Evolutionary conservation across 1,284 basidiomycete genomes (phyloP), one percentile per base, ranked within the genome.

Genomic region (Naganishia cerealis): DNA sequence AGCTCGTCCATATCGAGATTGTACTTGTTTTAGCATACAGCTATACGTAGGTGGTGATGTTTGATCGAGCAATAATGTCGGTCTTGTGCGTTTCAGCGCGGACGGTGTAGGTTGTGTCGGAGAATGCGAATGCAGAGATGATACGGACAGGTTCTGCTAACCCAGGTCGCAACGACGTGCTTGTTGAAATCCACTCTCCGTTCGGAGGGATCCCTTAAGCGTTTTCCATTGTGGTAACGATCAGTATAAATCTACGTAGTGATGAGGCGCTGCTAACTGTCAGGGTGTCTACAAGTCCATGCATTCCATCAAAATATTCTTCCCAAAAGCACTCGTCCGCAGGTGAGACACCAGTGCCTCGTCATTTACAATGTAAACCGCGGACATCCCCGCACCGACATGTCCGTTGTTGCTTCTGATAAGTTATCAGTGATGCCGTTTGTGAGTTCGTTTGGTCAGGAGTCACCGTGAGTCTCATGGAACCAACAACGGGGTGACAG

Each of bases 1-100:
- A 50, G 65, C 43, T 66, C 55, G 58, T 61, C 58, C 58, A 61
- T 61, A 2, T 21, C 21, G 46, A 50, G 29, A 21, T 24, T 24
- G 24, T 2, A 24, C 9, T 50, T 13, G 2, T 24, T 24, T 24
- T 50, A 21, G 46, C 46, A 50, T 21, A 21, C 24, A 50, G 46
- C 46, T 50, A 46, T 46, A n/a, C 3, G 5, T 5, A 33, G 29
- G 0, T 9, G 46, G 15, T 50, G 21, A 15, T 50, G 15, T 50
- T 24, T 13, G 13, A 24, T 15, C 1, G n/a, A 2, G 46, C 24
- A 50, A 15, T 50, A 21, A 9, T 50, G 15, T 50, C 7, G 46
- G 46, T 24, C 43, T 15, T 15, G 7, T n/a, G 46, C 15, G 21
- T 21, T 50, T n/a, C 21, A 50, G 46, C n/a, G 46, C 46, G 46